Conservation (phyloP, 164 flowering plant species). For the Tetrastigma voinierianum region DNA sequence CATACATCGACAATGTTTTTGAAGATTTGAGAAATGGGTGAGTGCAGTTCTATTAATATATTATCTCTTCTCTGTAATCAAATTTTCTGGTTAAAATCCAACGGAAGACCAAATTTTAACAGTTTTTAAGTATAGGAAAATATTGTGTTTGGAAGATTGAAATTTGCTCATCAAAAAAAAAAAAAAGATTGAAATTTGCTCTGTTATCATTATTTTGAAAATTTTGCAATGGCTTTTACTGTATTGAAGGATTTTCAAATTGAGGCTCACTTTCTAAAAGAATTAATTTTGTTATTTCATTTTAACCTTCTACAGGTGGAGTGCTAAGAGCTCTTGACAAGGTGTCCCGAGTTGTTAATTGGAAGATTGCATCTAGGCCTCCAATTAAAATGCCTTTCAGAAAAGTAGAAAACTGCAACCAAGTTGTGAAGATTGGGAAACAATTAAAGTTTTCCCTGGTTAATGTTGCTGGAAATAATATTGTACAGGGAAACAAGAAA, state of each 20-base stretch:
- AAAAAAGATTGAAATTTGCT: background rate
- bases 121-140: too few relatives aligned
- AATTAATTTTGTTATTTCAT: background rate
- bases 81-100: too few relatives aligned
- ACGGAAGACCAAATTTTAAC: too few relatives aligned
- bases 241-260: background rate
- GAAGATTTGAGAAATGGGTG: slow-evolving; percentile 92
- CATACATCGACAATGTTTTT: slow-evolving; percentile 68
- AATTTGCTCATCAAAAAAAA: too few relatives aligned
- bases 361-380: slow-evolving; percentile 88
- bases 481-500: slow-evolving; percentile 92
- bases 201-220: background rate
- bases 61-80: background rate
- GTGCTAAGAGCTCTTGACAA: slow-evolving; percentile 89
- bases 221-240: background rate
- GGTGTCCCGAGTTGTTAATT: slow-evolving; percentile 86
- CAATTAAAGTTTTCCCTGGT: slow-evolving; percentile 87
- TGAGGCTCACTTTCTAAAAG: background rate
- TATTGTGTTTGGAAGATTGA: background rate
- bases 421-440: slow-evolving; percentile 87
- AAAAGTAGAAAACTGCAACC: slow-evolving; percentile 95
- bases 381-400: slow-evolving; percentile 91
- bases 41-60: slow-evolving; percentile 13
- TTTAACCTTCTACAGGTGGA: slow-evolving; percentile 24
- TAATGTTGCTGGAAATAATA: slow-evolving; percentile 89